phyloP scores from a whole-genome alignment of 108 stramenopile species.

The Seminavis robusta region DNA sequence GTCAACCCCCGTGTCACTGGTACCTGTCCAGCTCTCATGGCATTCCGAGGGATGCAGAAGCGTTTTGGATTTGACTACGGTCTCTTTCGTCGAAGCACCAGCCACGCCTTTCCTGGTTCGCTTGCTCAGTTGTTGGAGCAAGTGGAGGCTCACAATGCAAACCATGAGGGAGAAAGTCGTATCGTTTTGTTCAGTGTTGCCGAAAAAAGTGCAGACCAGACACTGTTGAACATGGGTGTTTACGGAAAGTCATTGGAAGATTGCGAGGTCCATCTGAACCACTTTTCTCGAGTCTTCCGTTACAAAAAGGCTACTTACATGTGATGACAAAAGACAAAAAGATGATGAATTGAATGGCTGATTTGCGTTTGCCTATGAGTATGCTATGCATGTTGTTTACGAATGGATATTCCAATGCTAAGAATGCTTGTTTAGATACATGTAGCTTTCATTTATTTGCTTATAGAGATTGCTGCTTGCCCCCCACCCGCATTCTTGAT shows the following conservation, averaged over 20 bases:
- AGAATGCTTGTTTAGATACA: too few relatives aligned
- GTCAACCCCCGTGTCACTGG: conserved; percentile 33
- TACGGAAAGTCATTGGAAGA: conserved; percentile 11
- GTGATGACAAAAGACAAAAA: too few relatives aligned
- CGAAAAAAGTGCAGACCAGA: neutral
- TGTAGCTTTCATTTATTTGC: too few relatives aligned
- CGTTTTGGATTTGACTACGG: conserved; percentile 12
- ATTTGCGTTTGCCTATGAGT: too few relatives aligned
- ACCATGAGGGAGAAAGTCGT: conserved; percentile 1
- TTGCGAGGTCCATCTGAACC: conserved; percentile 12
- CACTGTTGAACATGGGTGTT: conserved; percentile 19
- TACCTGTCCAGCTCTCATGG: conserved; percentile 26
- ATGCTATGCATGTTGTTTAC: too few relatives aligned
- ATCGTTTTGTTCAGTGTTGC: conserved; percentile 17
- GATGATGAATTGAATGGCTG: too few relatives aligned
- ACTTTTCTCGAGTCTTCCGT: too few relatives aligned
- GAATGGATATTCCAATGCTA: too few relatives aligned
- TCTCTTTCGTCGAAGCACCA: conserved; percentile 13
- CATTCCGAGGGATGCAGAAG: neutral
- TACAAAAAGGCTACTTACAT: too few relatives aligned
- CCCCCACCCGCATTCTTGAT: too few relatives aligned
- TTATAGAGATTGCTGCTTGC: too few relatives aligned
- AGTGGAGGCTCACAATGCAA: conserved; percentile 13
- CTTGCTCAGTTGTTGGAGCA: conserved; percentile 7
- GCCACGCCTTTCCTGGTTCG: conserved; percentile 8